phyloP scores from a whole-genome alignment of 495 filamentous ascomycete genomes.

The Penicillium coffeae region DNA sequence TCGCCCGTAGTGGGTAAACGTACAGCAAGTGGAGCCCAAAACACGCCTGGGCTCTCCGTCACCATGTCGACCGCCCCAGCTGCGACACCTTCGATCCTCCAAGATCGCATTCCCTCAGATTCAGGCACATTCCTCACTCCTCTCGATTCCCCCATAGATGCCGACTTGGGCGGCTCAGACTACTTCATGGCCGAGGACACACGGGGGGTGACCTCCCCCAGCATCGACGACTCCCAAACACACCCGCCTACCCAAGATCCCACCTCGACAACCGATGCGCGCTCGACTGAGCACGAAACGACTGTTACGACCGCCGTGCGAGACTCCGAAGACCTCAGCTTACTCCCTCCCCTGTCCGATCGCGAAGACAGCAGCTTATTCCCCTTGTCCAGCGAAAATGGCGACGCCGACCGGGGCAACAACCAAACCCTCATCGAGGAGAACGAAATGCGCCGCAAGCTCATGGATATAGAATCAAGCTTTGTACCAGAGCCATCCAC shows the following conservation, averaged over 20 bases:
- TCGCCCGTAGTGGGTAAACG: conserved; percentile 15
- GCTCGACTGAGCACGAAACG: conserved; percentile 4
- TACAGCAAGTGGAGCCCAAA: conserved; percentile 31
- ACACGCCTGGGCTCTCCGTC: conserved; percentile 25
- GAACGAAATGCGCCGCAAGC: conserved; percentile 61
- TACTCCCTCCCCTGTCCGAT: conserved; percentile 37
- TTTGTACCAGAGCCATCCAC: conserved; percentile 59
- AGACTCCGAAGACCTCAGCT: conserved; percentile 19
- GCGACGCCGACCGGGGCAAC: conserved; percentile 35
- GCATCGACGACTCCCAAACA: conserved; percentile 18
- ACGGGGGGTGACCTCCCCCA: conserved; percentile 26
- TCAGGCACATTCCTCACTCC: conserved; percentile 34
- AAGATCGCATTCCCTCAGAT: conserved; percentile 26
- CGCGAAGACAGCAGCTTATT: conserved; percentile 37
- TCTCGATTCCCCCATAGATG: conserved; percentile 35
- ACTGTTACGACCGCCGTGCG: conserved; percentile 6
- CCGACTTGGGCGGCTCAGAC: conserved; percentile 28
- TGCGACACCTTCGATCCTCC: conserved; percentile 24
- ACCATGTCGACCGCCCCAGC: conserved; percentile 38
- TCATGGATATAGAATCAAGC: conserved; percentile 87
- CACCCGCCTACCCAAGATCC: conserved; percentile 13
- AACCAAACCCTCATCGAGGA: conserved; percentile 57
- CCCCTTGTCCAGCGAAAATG: conserved; percentile 36
- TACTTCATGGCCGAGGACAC: conserved; percentile 39
- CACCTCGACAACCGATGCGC: conserved; percentile 8